Conservation (phyloP, 2,329 filamentous ascomycete species). For the Penicillium fuscoglaucum region DNA sequence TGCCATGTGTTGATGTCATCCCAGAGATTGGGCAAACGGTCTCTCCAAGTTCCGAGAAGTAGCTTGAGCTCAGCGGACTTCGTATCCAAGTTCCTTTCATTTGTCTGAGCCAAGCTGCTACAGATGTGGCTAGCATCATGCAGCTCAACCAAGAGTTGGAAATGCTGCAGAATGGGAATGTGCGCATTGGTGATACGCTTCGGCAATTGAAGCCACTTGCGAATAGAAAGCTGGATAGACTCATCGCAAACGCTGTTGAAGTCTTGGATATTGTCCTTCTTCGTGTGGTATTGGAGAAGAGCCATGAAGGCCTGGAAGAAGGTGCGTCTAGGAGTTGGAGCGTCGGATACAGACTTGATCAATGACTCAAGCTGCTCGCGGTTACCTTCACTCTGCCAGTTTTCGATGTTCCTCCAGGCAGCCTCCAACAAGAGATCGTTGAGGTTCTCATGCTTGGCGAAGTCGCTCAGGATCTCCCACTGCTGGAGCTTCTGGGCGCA, state of each 20-base stretch:
- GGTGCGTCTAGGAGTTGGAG: conserved; percentile 84
- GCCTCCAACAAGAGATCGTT: conserved; percentile 94
- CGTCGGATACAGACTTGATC: conserved; percentile 97
- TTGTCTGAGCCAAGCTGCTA: conserved; percentile 82
- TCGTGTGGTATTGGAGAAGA: conserved; percentile 87
- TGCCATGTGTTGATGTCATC: conserved; percentile 99
- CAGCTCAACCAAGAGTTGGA: conserved; percentile 94
- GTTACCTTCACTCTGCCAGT: conserved; percentile 84
- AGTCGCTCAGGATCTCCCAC: conserved; percentile 97
- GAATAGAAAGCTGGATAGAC: conserved; percentile 92
- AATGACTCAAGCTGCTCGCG: conserved; percentile 87
- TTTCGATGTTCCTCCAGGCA: conserved; percentile 92
- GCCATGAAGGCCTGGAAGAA: conserved; percentile 99
- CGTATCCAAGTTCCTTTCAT: conserved; percentile 77
- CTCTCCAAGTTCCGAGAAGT: conserved; percentile 89
- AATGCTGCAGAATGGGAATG: conserved; percentile 91
- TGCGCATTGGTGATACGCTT: conserved; percentile 91
- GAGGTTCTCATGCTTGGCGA: conserved; percentile 98
- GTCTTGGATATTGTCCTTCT: conserved; percentile 75
- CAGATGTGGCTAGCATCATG: conserved; percentile 98
- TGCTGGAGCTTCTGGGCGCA: conserved; percentile 98
- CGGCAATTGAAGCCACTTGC: conserved; percentile 99
- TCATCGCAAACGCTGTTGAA: conserved; percentile 93
- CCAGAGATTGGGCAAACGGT: conserved; percentile 95
- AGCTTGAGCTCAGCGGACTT: conserved; percentile 97